Conservation (phyloP, 805 yeast species). For the Metschnikowia cerradonensis region DNA sequence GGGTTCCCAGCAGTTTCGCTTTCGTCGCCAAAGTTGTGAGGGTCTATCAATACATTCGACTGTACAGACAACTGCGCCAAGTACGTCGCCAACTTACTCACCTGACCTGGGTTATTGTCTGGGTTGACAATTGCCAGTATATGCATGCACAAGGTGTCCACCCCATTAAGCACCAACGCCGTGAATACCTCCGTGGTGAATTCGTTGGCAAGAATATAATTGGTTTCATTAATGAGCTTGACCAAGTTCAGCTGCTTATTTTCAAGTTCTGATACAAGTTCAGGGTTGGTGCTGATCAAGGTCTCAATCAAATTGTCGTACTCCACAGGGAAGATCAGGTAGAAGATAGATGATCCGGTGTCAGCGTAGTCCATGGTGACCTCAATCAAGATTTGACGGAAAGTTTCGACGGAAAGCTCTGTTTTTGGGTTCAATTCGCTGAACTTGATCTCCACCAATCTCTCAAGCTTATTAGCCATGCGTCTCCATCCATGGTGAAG, state of each 20-base stretch:
- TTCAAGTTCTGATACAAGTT: constrained; percentile 35
- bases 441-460: constrained; percentile 58
- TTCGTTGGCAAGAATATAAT: constrained; percentile 34
- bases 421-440: constrained; percentile 65
- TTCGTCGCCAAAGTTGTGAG: constrained; percentile 29
- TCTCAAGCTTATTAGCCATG: constrained; percentile 50
- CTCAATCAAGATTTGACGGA: constrained; percentile 37
- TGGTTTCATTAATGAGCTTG: constrained; percentile 45
- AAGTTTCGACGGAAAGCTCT: constrained; percentile 60
- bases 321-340: constrained; percentile 34
- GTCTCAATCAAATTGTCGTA: constrained; percentile 42
- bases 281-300: constrained; percentile 46
- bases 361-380: constrained; percentile 21
- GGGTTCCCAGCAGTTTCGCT: constrained; percentile 35
- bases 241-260: constrained; percentile 33
- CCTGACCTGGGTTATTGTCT: constrained; percentile 15
- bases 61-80: constrained; percentile 68
- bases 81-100: constrained; percentile 53
- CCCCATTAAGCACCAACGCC: constrained; percentile 30
- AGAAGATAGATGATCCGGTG: constrained; percentile 17
- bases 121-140: constrained; percentile 27
- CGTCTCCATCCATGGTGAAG: constrained; percentile 79
- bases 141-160: constrained; percentile 33
- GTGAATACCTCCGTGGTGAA: constrained; percentile 29
- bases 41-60: constrained; percentile 48